A percentile compares a stretch with the other conserved stretches of the same genome.
Conservation (phyloP, 2,329 filamentous ascomycete species). For the Triangularia verruculosa region DNA sequence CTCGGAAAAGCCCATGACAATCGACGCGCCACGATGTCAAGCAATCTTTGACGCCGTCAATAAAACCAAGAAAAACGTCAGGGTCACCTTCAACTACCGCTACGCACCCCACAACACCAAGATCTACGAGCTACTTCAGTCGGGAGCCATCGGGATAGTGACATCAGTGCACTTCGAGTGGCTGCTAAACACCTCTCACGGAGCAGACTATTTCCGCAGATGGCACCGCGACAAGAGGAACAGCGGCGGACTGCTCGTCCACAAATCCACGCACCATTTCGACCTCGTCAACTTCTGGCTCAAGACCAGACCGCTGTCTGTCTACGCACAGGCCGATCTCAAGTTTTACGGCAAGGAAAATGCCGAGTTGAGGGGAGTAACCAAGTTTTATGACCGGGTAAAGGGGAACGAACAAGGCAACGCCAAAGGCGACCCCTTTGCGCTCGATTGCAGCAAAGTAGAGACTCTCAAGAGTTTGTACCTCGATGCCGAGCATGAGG, state of each 20-base stretch:
- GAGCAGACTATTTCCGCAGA: conserved; percentile 61
- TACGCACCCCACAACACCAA: conserved; percentile 65
- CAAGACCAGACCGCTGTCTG: conserved; percentile 50
- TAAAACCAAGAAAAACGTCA: conserved; percentile 46
- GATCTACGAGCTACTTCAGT: conserved; percentile 51
- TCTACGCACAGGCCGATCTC: conserved; percentile 57
- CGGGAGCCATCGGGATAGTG: conserved; percentile 55
- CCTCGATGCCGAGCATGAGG: conserved; percentile 61
- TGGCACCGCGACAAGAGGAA: conserved; percentile 62
- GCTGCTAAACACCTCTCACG: conserved; percentile 60
- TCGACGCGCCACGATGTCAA: conserved; percentile 53
- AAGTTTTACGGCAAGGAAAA: conserved; percentile 62
- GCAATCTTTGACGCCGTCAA: conserved; percentile 55
- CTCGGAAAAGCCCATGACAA: conserved; percentile 66
- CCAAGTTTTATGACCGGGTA: conserved; percentile 49
- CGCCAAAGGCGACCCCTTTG: conserved; percentile 56
- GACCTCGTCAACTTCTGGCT: conserved; percentile 64
- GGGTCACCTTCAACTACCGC: conserved; percentile 63
- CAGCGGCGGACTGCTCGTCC: conserved; percentile 57
- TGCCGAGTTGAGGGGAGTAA: conserved; percentile 53
- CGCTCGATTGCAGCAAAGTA: conserved; percentile 52
- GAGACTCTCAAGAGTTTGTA: conserved; percentile 57
- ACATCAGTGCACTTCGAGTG: conserved; percentile 61
- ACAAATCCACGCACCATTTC: conserved; percentile 63
- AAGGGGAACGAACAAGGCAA: conserved; percentile 43